Evolutionary conservation across 768 basidiomycete genomes (phyloP).

Genomic region (Pisolithus albus): DNA sequence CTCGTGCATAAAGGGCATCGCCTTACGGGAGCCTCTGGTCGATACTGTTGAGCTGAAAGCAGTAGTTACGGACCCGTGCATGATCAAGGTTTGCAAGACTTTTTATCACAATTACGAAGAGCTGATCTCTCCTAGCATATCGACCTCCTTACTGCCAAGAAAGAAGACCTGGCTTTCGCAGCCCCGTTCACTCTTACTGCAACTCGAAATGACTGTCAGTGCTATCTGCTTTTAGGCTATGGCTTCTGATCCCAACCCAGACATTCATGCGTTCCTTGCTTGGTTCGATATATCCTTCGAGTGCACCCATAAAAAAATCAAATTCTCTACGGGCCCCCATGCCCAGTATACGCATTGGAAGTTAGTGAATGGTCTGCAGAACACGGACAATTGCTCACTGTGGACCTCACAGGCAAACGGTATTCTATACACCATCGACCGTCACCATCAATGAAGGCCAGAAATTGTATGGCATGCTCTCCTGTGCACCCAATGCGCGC

Average conservation of each 20-base stretch:
- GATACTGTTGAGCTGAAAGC: conserved; percentile 98
- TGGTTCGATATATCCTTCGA: conserved; percentile 99
- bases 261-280: conserved; percentile 94
- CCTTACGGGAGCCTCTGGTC: conserved; percentile 90
- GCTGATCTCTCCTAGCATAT: conserved; percentile 55
- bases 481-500: conserved; percentile 82
- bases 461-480: conserved; percentile 60
- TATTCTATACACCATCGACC: conserved; percentile 90
- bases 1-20: conserved; percentile 99
- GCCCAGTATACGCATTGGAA: conserved; percentile 97
- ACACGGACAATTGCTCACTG: conserved; percentile 1
- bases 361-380: conserved; percentile 40
- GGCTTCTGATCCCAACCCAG: conserved; percentile 34
- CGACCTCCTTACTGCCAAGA: conserved; percentile 84
- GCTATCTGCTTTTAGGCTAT: not conserved
- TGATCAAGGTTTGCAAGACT: conserved; percentile 63
- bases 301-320: conserved; percentile 91
- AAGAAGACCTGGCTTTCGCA: conserved; percentile 88
- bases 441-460: conserved; percentile 66
- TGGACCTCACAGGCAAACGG: conserved; percentile 65
- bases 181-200: conserved; percentile 73
- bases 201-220: conserved; percentile 87
- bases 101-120: not conserved
- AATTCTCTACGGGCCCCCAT: conserved; percentile 96
- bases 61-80: conserved; percentile 87